phyloP scores from a whole-genome alignment of 2,329 filamentous ascomycete genomes.

The Arthrobotrys entomopaga region DNA sequence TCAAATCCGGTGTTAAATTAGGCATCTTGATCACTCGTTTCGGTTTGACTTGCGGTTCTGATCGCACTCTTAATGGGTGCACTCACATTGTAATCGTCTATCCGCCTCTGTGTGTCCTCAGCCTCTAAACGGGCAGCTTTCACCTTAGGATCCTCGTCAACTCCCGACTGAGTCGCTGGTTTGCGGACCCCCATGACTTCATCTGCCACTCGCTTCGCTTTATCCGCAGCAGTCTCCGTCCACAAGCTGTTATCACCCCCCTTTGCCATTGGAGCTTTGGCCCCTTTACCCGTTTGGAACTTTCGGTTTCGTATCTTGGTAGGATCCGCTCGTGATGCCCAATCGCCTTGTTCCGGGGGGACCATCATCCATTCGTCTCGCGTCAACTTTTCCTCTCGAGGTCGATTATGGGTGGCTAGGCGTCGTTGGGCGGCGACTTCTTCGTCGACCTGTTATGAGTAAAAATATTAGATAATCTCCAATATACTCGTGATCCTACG shows the following conservation, averaged over 20 bases:
- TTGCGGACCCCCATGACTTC: conserved; percentile 78
- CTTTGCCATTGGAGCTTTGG: conserved; percentile 64
- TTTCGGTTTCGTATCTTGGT: conserved; percentile 83
- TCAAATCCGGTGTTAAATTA: conserved; percentile 13
- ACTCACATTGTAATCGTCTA: conserved; percentile 71
- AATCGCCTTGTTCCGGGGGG: conserved; percentile 69
- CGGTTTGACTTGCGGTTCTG: background rate
- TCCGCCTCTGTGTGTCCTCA: conserved; percentile 65
- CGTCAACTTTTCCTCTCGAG: conserved; percentile 66
- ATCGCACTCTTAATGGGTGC: conserved; percentile 29
- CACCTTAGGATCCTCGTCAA: conserved; percentile 51
- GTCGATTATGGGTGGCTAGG: conserved; percentile 60
- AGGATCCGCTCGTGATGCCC: conserved; percentile 76
- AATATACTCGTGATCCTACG: conserved; percentile 2
- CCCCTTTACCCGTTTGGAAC: conserved; percentile 77
- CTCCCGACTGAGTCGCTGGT: conserved; percentile 55
- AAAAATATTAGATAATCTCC: background rate
- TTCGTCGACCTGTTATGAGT: conserved; percentile 55
- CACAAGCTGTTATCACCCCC: conserved; percentile 73
- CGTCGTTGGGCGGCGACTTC: conserved; percentile 57
- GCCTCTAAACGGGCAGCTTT: conserved; percentile 60
- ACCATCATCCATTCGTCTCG: conserved; percentile 88
- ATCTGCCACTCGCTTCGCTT: conserved; percentile 80
- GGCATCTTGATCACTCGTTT: conserved; percentile 7
- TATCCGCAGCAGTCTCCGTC: conserved; percentile 92